Evolutionary conservation across 2,329 filamentous ascomycete species (phyloP).

Genomic region (Aspergillus spinulosporus): DNA sequence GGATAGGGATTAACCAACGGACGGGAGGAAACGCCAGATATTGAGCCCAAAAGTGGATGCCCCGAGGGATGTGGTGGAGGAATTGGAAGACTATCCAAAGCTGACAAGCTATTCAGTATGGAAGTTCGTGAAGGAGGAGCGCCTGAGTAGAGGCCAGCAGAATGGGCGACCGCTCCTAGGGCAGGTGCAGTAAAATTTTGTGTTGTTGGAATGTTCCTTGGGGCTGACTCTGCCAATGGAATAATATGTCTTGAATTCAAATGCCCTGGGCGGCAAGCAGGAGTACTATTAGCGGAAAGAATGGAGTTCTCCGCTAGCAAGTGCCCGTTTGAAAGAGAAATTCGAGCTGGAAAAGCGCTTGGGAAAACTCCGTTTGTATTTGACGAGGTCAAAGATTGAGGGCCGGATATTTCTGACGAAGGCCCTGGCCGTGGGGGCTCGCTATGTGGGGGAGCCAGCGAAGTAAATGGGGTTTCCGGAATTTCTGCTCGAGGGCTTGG

Average conservation of each 20-base stretch:
- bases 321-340: neutral
- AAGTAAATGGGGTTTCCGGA: conserved; percentile 24
- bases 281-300: neutral
- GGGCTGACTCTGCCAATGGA: conserved; percentile 9
- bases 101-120: neutral
- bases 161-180: neutral
- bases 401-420: neutral
- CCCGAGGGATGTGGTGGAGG: neutral
- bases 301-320: neutral
- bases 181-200: neutral
- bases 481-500: conserved; percentile 19
- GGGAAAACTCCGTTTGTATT: neutral
- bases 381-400: conserved; percentile 3
- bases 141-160: neutral
- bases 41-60: neutral
- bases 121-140: neutral
- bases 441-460: conserved; percentile 2
- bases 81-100: neutral
- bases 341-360: conserved; percentile 9
- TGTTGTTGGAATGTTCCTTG: neutral
- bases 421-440: conserved; percentile 2
- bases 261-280: neutral
- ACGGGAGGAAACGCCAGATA: neutral
- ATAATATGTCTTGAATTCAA: neutral
- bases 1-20: neutral